These are phyloP conservation scores for Leishmania arabica DNA, from an alignment of 208 protist genomes.

Conservation along the genomic window DNA sequence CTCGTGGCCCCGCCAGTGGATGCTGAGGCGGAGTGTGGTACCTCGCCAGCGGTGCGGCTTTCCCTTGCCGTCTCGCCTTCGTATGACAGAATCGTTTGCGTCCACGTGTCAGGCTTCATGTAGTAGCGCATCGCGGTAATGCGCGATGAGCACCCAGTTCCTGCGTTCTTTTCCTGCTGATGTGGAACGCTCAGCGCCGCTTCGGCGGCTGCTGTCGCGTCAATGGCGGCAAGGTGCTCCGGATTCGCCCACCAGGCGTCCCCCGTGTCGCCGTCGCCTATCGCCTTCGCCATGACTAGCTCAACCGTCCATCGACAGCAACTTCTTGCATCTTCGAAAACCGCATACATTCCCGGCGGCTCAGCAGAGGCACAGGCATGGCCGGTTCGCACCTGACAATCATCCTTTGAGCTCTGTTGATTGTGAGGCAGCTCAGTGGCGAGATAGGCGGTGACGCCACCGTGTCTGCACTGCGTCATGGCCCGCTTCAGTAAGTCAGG, in stretches of 20 bases:
- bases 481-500: constrained; percentile 5
- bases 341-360: background rate
- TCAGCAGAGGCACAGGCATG: background rate
- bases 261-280: background rate
- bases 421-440: background rate
- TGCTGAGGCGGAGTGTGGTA: background rate
- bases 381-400: background rate
- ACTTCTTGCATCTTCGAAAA: constrained; percentile 7
- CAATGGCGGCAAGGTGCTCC: background rate
- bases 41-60: background rate
- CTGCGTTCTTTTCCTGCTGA: background rate
- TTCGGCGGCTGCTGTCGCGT: background rate
- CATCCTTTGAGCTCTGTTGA: background rate
- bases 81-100: background rate
- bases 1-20: background rate
- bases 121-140: constrained; percentile 9
- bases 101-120: constrained; percentile 26
- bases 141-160: background rate
- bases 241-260: constrained; percentile 2
- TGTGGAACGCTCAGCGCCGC: background rate
- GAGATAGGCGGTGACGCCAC: constrained; percentile 8
- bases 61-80: background rate
- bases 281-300: background rate
- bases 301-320: constrained; percentile 12
- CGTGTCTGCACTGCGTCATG: background rate